These are phyloP conservation scores for Apiospora pterosperma DNA, from an alignment of 2,329 filamentous ascomycete genomes.

Conservation along the genomic window DNA sequence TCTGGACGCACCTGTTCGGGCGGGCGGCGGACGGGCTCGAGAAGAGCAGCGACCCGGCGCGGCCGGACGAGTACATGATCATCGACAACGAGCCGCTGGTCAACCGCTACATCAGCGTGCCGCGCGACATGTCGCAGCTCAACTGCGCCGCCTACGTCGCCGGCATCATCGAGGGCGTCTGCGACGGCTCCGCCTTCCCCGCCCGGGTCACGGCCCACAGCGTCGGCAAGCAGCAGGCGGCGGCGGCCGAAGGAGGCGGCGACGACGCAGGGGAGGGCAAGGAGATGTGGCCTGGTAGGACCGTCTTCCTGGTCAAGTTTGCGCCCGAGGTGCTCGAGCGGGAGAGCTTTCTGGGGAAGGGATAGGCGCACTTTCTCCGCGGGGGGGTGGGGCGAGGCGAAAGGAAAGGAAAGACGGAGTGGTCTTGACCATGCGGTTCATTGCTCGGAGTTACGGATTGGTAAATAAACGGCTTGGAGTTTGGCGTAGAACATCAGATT, in stretches of 20 bases:
- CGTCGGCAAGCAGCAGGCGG: constrained; percentile 51
- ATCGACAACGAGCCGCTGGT: constrained; percentile 97
- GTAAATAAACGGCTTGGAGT: constrained; percentile 14
- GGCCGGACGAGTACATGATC: constrained; percentile 97
- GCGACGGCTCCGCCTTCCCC: constrained; percentile 87
- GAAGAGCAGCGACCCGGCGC: constrained; percentile 75
- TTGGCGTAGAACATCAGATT: background rate
- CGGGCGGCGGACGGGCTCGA: constrained; percentile 91
- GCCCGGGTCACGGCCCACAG: constrained; percentile 89
- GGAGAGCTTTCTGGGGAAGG: constrained; percentile 74
- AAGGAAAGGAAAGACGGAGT: background rate
- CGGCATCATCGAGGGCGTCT: constrained; percentile 91
- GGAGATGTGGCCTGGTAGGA: constrained; percentile 94
- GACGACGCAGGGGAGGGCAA: constrained; percentile 36
- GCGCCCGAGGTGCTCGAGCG: constrained; percentile 86
- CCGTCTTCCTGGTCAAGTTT: constrained; percentile 93
- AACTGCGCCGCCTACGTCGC: constrained; percentile 96
- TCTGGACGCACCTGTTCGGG: constrained; percentile 90
- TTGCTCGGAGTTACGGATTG: constrained; percentile 15
- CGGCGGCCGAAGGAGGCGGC: constrained; percentile 43
- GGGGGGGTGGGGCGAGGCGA: no score
- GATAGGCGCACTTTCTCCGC: constrained; percentile 17
- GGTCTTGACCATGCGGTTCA: constrained; percentile 7
- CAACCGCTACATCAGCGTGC: constrained; percentile 89
- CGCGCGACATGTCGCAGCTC: constrained; percentile 91